Evolutionary conservation across 1,284 basidiomycete species (phyloP).

Genomic region (Cryptococcus jaspeensis): DNA sequence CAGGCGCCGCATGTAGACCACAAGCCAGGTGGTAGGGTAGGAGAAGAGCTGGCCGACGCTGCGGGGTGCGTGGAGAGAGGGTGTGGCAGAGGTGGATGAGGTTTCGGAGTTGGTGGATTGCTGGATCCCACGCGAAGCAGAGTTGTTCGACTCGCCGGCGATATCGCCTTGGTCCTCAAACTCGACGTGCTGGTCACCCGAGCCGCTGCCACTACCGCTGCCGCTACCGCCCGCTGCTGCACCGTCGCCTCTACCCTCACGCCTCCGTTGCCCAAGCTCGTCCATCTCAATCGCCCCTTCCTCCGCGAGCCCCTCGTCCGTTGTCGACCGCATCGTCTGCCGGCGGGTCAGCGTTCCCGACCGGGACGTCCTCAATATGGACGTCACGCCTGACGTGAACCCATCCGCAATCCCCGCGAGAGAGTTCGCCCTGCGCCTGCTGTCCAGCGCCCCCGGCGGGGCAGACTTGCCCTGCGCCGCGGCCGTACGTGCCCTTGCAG

Average conservation of each 20-base stretch:
- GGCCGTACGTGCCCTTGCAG: conserved; percentile 16
- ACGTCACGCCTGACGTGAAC: conserved; percentile 27
- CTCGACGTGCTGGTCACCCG: conserved; percentile 13
- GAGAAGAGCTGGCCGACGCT: conserved; percentile 37
- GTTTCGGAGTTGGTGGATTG: conserved; percentile 43
- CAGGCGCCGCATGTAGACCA: conserved; percentile 45
- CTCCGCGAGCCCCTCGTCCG: conserved; percentile 14
- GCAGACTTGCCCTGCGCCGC: conserved; percentile 2
- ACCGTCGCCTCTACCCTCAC: background rate
- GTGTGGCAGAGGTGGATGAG: conserved; percentile 46
- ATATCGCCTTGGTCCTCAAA: conserved; percentile 6
- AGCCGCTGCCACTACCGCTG: background rate
- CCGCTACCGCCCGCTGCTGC: background rate
- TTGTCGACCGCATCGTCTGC: background rate
- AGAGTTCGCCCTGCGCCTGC: conserved; percentile 13
- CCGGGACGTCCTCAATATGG: conserved; percentile 22
- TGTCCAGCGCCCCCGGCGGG: background rate
- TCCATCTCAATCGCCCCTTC: conserved; percentile 20
- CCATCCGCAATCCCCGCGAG: conserved; percentile 23
- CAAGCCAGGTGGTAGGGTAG: conserved; percentile 44
- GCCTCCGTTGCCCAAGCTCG: conserved; percentile 2
- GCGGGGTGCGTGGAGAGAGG: conserved; percentile 39
- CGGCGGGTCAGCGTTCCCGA: conserved; percentile 18
- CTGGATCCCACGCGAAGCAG: background rate
- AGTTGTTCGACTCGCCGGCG: conserved; percentile 5